Evolutionary conservation across 2,329 filamentous ascomycete species (phyloP), one percentile per base, ranked within the genome.

Genomic region (Aspergillus spinulosporus): DNA sequence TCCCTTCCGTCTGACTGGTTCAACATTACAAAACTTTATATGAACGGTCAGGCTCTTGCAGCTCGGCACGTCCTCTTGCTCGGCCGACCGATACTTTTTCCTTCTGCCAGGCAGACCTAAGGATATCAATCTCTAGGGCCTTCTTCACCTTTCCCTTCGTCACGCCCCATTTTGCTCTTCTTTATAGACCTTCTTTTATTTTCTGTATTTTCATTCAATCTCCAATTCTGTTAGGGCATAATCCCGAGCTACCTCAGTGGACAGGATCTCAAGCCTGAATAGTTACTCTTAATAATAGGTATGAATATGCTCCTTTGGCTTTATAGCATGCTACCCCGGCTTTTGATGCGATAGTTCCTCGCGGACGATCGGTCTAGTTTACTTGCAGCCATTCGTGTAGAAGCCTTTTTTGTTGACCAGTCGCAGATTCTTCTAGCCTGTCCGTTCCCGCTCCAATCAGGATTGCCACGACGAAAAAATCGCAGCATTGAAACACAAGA

Each of bases 1-100:
- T 59, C 47, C 49, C 46, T 54, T 63, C 56, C 57, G 55, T 54
- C 58, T 54, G 42, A 58, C 59, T 62, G 59, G 64, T 69, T 69
- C 68, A 70, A 70, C 68, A 66, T 57, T 62, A 58, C 51, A 49
- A 45, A 57, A 53, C 49, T 50, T 49, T 47, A 50, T 50, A 43
- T 54, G 40, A 46, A 49, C 45, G 11, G 50, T 36, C 37, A 49
- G 50, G 50, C 50, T 46, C 50, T 52, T 26, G 29, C 26, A 53
- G 44, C 44, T 43, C 36, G 53, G 37, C 49, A 49, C 32, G 32
- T 54, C 54, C 21, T 21, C 21, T 53, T 40, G 49, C 42, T 55
- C 54, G 39, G 50, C 28, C 36, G 48, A 52, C 48, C 29, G 51
- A 54, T 52, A 52, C 21, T 52, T 55, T 51, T 57, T 43, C 56